phyloP scores from a whole-genome alignment of 2,329 filamentous ascomycete species.

The Venturia pyrina region DNA sequence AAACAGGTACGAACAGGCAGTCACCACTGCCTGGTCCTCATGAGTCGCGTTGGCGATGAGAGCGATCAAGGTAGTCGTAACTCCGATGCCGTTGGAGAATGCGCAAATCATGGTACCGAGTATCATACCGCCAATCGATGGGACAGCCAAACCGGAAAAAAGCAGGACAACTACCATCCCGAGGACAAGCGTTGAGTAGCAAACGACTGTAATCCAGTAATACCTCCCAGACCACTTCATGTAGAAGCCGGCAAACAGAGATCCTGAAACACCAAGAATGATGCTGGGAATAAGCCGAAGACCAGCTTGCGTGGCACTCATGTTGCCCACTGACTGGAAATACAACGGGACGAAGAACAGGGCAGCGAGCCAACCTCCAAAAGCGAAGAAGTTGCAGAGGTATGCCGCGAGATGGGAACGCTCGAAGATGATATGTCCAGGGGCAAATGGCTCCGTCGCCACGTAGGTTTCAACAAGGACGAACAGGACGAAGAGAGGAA shows the following conservation, averaged over 20 bases:
- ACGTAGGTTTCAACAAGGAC: conserved; percentile 57
- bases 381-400: conserved; percentile 61
- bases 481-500: conserved; percentile 56
- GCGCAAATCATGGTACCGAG: conserved; percentile 45
- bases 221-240: conserved; percentile 64
- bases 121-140: conserved; percentile 44
- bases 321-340: conserved; percentile 61
- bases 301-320: conserved; percentile 54
- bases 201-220: conserved; percentile 55
- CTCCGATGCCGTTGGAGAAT: conserved; percentile 48
- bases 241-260: conserved; percentile 52
- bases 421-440: conserved; percentile 62
- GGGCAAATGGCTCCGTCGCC: conserved; percentile 63
- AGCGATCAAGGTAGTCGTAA: conserved; percentile 62
- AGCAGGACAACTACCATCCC: conserved; percentile 48
- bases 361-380: conserved; percentile 48
- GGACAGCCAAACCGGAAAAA: conserved; percentile 42
- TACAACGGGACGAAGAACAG: conserved; percentile 70
- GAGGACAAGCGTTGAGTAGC: conserved; percentile 44
- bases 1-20: conserved; percentile 74
- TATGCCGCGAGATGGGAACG: conserved; percentile 57
- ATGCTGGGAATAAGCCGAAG: conserved; percentile 58
- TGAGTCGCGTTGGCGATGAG: conserved; percentile 59
- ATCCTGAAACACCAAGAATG: conserved; percentile 50
- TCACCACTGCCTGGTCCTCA: conserved; percentile 63